Evolutionary conservation across 768 basidiomycete species (phyloP).

Genomic region (Kwoniella shandongensis): DNA sequence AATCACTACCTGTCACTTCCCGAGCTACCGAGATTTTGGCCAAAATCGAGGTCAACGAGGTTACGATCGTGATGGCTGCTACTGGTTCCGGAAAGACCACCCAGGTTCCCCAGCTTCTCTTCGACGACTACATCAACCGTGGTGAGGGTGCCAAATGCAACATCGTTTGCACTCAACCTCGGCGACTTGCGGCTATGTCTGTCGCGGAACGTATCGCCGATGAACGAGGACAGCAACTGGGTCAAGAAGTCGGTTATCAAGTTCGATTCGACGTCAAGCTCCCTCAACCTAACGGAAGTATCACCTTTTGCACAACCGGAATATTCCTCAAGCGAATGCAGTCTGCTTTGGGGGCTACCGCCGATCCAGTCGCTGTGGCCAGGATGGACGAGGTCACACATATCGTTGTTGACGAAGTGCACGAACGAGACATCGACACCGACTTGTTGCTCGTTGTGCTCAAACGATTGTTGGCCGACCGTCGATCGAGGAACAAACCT

Average conservation of each 20-base stretch:
- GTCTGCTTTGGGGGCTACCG: constrained; percentile 59
- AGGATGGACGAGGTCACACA: constrained; percentile 78
- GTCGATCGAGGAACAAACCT: constrained; percentile 67
- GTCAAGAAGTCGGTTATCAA: constrained; percentile 79
- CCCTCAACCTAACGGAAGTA: constrained; percentile 75
- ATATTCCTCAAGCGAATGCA: constrained; percentile 85
- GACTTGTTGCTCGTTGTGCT: constrained; percentile 85
- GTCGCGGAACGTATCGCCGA: constrained; percentile 87
- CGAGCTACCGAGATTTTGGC: constrained; percentile 66
- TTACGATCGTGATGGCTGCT: constrained; percentile 59
- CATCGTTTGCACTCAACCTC: constrained; percentile 88
- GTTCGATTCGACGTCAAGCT: constrained; percentile 83
- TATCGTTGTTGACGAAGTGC: constrained; percentile 91
- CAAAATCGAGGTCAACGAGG: constrained; percentile 72
- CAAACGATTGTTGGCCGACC: constrained; percentile 74
- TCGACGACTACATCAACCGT: constrained; percentile 75
- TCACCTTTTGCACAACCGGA: constrained; percentile 92
- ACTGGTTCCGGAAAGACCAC: constrained; percentile 79
- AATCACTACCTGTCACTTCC: constrained; percentile 71
- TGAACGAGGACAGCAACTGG: constrained; percentile 74
- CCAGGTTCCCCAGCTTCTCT: constrained; percentile 86
- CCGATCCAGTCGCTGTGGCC: constrained; percentile 33
- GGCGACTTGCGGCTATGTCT: constrained; percentile 85
- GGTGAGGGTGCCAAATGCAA: constrained; percentile 84
- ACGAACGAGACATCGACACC: constrained; percentile 91